Conservation (phyloP, 306 rosid genomes). For the Vicia sativa region DNA sequence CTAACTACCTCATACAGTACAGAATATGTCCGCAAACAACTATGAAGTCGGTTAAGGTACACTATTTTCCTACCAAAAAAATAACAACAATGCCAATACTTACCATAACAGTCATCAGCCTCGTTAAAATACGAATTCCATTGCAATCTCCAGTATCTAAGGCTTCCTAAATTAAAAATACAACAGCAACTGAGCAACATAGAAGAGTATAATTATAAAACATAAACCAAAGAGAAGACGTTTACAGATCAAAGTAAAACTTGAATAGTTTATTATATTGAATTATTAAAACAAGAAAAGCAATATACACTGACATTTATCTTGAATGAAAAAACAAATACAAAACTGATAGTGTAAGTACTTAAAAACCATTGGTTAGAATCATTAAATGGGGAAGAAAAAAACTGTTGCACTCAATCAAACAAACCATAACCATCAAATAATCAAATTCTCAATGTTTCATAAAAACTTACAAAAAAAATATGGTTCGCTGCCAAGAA, state of each 20-base stretch:
- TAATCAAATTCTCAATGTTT: background rate
- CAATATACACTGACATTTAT: background rate
- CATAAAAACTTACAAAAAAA: background rate
- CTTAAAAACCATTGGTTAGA: conserved; percentile 14
- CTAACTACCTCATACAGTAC: conserved; percentile 14
- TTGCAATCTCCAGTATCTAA: conserved; percentile 77
- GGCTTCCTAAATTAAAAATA: conserved; percentile 64
- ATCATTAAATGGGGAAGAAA: conserved; percentile 16
- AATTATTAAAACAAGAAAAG: background rate
- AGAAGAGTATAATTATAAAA: conserved; percentile 11
- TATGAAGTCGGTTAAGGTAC: background rate
- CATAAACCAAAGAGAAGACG: conserved; percentile 2
- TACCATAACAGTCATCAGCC: conserved; percentile 91
- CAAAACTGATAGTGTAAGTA: conserved; percentile 9
- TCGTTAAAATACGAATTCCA: conserved; percentile 71
- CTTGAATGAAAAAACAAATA: conserved; percentile 16
- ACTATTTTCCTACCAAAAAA: conserved; percentile 8
- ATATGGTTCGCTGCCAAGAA: conserved; percentile 11
- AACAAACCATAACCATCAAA: conserved; percentile 18
- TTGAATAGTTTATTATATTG: conserved; percentile 8
- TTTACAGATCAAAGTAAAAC: conserved; percentile 12
- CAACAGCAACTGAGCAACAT: conserved; percentile 17
- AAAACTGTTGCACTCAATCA: conserved; percentile 13
- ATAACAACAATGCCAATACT: conserved; percentile 16
- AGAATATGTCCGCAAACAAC: conserved; percentile 23